phyloP scores from a whole-genome alignment of 805 yeast genomes.

The Lipomyces yamadae region DNA sequence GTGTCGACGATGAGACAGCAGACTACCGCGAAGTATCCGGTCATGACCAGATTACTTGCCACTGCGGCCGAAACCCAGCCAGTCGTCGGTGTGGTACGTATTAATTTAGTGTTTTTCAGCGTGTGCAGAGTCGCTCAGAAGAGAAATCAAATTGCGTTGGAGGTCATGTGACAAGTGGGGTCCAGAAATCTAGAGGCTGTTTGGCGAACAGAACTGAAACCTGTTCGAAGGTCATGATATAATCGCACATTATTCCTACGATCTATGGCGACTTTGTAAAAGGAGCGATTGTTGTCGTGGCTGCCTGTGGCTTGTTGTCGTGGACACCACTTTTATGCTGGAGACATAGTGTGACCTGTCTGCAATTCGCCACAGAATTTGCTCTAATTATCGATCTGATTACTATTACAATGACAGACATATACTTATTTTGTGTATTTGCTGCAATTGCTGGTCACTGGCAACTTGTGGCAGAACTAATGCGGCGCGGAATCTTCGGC shows the following conservation, averaged over 20 bases:
- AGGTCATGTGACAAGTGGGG: neutral
- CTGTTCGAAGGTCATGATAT: too few relatives aligned
- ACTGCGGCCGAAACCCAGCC: constrained; percentile 32
- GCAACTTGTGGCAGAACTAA: neutral
- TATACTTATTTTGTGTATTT: neutral
- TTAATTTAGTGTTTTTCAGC: neutral
- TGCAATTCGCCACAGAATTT: too few relatives aligned
- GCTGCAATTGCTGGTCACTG: neutral
- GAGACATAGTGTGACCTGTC: too few relatives aligned
- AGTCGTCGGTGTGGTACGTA: constrained; percentile 27
- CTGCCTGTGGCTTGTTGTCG: neutral
- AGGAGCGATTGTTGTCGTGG: neutral
- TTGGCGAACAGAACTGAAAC: neutral
- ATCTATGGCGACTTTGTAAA: too few relatives aligned
- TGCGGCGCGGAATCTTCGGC: neutral
- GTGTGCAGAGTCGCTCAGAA: constrained; percentile 2
- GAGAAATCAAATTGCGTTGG: neutral
- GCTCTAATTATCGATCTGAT: neutral
- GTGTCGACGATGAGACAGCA: constrained; percentile 3
- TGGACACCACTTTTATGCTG: too few relatives aligned
- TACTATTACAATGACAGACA: neutral
- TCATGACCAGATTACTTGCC: constrained; percentile 30
- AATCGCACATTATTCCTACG: neutral
- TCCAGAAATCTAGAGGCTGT: neutral
- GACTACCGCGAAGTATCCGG: constrained; percentile 22